These are phyloP conservation scores for Alternaria panax DNA, from an alignment of 2,329 filamentous ascomycete genomes.

Conservation along the genomic window DNA sequence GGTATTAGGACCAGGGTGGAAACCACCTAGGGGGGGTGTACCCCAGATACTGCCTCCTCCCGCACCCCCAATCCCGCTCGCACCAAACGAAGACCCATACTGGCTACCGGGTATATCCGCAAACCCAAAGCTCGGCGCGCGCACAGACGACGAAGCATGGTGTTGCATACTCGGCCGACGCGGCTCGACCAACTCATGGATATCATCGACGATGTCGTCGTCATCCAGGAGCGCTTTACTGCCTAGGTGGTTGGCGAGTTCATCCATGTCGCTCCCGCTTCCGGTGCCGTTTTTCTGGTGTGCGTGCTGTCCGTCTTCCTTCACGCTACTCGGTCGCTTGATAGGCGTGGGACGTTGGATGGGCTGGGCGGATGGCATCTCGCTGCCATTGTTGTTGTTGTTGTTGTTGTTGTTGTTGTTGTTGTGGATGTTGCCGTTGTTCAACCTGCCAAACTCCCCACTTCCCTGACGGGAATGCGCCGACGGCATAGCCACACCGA, in stretches of 20 bases:
- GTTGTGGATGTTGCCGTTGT: no score
- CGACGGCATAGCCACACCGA: no score
- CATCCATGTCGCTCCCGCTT: conserved; percentile 67
- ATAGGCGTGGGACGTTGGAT: conserved; percentile 87
- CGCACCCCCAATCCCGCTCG: conserved; percentile 27
- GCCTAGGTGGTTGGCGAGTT: conserved; percentile 80
- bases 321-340: conserved; percentile 79
- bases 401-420: no score
- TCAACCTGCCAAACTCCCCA: conserved; percentile 66
- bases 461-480: conserved; percentile 80
- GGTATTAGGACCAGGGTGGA: conserved; percentile 40
- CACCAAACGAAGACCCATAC: conserved; percentile 45
- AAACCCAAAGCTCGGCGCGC: conserved; percentile 45
- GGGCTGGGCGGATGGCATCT: conserved; percentile 70
- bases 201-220: conserved; percentile 55
- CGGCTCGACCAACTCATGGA: conserved; percentile 70
- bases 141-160: conserved; percentile 38
- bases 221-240: conserved; percentile 86
- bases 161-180: conserved; percentile 51
- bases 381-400: no score
- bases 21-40: conserved; percentile 52
- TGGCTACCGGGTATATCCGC: conserved; percentile 42
- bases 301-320: conserved; percentile 51
- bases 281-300: no score
- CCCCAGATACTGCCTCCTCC: conserved; percentile 50